These are phyloP conservation scores for Aspergillus jensenii DNA, from an alignment of 2,329 filamentous ascomycete genomes.

Conservation along the genomic window DNA sequence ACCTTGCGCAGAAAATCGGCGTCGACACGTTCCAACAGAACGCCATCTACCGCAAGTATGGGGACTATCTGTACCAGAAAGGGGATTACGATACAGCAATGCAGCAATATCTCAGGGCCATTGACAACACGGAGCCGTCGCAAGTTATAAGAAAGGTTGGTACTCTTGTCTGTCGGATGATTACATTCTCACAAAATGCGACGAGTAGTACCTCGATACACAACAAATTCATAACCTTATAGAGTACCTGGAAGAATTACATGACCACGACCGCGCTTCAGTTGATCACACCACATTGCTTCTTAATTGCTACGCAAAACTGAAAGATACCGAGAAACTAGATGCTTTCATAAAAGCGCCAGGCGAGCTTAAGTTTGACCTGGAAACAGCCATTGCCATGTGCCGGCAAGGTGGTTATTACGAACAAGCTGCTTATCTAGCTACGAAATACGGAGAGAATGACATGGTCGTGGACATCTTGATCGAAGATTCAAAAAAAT, in stretches of 20 bases:
- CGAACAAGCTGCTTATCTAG: constrained; percentile 93
- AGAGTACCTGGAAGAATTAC: constrained; percentile 92
- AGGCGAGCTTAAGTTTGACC: constrained; percentile 84
- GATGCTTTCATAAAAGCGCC: constrained; percentile 96
- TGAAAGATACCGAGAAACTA: constrained; percentile 95
- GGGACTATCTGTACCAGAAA: constrained; percentile 91
- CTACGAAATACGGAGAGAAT: constrained; percentile 89
- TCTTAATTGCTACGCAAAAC: constrained; percentile 94
- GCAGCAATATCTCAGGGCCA: constrained; percentile 95
- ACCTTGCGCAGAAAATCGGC: constrained; percentile 84
- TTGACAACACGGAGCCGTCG: constrained; percentile 93
- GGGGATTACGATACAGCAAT: constrained; percentile 98
- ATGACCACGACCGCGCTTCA: constrained; percentile 89
- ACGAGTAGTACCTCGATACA: constrained; percentile 78
- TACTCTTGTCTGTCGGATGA: not conserved
- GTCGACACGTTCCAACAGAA: constrained; percentile 81
- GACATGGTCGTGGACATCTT: constrained; percentile 93
- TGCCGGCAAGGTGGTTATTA: constrained; percentile 96
- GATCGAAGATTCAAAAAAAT: constrained; percentile 91
- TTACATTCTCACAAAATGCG: constrained; percentile 14
- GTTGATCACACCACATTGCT: constrained; percentile 93
- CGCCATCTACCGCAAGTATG: constrained; percentile 88
- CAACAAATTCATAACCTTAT: constrained; percentile 97
- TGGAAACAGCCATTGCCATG: constrained; percentile 96
- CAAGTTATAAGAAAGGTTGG: constrained; percentile 87